Percentiles rank a stretch among this genome's conserved stretches.
These are phyloP conservation scores for Umbelopsis sp. DNA, from an alignment of 371 early-diverging fungal genomes.

Conservation along the genomic window DNA sequence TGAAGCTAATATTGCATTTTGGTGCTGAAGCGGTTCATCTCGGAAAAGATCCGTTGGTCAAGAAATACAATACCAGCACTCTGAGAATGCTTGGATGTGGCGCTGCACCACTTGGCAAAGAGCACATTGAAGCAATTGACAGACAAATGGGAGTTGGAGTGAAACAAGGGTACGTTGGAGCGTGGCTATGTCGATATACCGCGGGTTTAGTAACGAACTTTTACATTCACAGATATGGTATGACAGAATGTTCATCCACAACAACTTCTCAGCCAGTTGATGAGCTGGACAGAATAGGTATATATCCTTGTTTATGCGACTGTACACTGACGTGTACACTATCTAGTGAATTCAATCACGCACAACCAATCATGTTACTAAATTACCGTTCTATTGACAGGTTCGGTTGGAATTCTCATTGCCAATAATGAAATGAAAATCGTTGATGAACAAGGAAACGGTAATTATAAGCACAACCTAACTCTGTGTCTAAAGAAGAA, in stretches of 20 bases:
- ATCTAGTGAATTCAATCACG: not conserved
- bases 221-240: slow-evolving; percentile 60
- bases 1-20: not conserved
- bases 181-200: too few relatives aligned
- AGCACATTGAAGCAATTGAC: slow-evolving; percentile 54
- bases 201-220: not conserved
- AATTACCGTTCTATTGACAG: slow-evolving; percentile 26
- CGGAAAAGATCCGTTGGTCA: slow-evolving; percentile 69
- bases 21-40: slow-evolving; percentile 50
- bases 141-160: slow-evolving; percentile 58
- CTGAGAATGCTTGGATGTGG: slow-evolving; percentile 68
- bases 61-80: slow-evolving; percentile 67
- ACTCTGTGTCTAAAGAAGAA: not conserved
- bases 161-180: slow-evolving; percentile 29
- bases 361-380: not conserved
- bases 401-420: slow-evolving; percentile 70
- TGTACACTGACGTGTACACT: too few relatives aligned
- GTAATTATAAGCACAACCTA: slow-evolving; percentile 21
- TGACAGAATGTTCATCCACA: slow-evolving; percentile 67
- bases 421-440: slow-evolving; percentile 73
- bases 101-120: slow-evolving; percentile 81
- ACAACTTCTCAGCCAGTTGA: slow-evolving; percentile 27
- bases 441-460: slow-evolving; percentile 59
- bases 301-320: not conserved
- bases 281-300: slow-evolving; percentile 24